A percentile compares a stretch with the other conserved stretches of the same genome.
Conservation (phyloP, 257 asterid genomes). For the Jasminum sambac region DNA sequence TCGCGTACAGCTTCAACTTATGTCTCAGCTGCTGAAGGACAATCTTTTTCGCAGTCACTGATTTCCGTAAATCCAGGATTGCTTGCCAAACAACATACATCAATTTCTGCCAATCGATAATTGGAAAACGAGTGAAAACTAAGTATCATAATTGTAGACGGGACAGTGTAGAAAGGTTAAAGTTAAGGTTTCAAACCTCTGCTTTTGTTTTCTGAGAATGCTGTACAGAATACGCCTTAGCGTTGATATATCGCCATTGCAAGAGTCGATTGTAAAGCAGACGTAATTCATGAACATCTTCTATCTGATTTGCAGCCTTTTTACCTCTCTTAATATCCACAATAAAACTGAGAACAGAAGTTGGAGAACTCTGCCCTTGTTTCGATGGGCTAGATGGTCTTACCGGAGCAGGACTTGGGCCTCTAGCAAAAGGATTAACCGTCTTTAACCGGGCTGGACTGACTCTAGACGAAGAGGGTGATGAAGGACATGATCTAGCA, state of each 20-base stretch:
- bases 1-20: slow-evolving; percentile 54
- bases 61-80: slow-evolving; percentile 47
- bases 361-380: slow-evolving; percentile 55
- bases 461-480: slow-evolving; percentile 60
- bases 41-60: slow-evolving; percentile 53
- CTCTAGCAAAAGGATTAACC: slow-evolving; percentile 54
- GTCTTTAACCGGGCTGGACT: slow-evolving; percentile 69
- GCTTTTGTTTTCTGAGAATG: slow-evolving; percentile 60
- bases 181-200: slow-evolving; percentile 55
- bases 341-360: slow-evolving; percentile 80
- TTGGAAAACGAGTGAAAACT: not conserved
- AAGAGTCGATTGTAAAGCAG: slow-evolving; percentile 72
- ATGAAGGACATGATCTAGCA: slow-evolving; percentile 52
- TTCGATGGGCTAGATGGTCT: slow-evolving; percentile 82
- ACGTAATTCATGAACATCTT: slow-evolving; percentile 84
- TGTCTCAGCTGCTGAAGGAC: slow-evolving; percentile 60
- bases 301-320: slow-evolving; percentile 72
- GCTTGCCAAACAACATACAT: slow-evolving; percentile 57
- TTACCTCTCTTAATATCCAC: slow-evolving; percentile 71
- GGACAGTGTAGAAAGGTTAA: not conserved
- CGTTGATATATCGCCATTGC: slow-evolving; percentile 88
- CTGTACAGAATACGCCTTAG: slow-evolving; percentile 51
- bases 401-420: slow-evolving; percentile 69
- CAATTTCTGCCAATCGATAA: slow-evolving; percentile 56
- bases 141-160: not conserved